Evolutionary conservation across 306 rosid genomes (phyloP).

Genomic region (Citrullus colocynthis): DNA sequence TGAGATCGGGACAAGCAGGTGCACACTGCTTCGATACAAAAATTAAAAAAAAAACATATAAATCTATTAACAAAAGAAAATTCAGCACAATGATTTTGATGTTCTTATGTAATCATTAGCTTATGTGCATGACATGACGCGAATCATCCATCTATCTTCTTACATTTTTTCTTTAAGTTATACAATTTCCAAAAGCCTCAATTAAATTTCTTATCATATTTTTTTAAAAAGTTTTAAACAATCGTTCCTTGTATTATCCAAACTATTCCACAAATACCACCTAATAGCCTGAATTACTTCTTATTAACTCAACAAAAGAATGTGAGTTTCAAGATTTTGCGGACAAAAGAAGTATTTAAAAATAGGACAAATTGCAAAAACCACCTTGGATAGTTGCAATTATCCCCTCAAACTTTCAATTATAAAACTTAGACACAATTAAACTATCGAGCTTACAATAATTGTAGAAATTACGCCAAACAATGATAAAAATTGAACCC

Average conservation of each 20-base stretch:
- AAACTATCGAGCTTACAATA: too few relatives aligned
- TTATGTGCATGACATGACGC: constrained; percentile 49
- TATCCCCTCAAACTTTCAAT: too few relatives aligned
- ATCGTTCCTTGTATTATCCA: too few relatives aligned
- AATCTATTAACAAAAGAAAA: not conserved
- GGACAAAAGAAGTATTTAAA: not conserved
- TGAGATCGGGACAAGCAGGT: constrained; percentile 16
- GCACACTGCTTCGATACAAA: constrained; percentile 12
- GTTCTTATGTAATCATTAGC: constrained; percentile 44
- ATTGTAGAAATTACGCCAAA: too few relatives aligned
- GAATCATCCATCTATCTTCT: constrained; percentile 31
- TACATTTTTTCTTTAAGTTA: constrained; percentile 13
- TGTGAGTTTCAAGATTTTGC: not conserved
- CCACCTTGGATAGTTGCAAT: too few relatives aligned
- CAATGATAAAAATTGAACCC: too few relatives aligned
- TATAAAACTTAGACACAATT: too few relatives aligned
- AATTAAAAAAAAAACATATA: not conserved
- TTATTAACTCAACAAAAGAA: not conserved
- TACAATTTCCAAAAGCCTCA: not conserved
- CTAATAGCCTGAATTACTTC: not conserved
- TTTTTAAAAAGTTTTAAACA: too few relatives aligned
- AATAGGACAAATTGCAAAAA: too few relatives aligned
- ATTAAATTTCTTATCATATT: not conserved
- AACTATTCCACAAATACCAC: not conserved
- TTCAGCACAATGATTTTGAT: constrained; percentile 33